A percentile compares a stretch with the other conserved stretches of the same genome.
These are phyloP conservation scores for Ogataea kodamae DNA, from an alignment of 805 yeast species.

Conservation along the genomic window DNA sequence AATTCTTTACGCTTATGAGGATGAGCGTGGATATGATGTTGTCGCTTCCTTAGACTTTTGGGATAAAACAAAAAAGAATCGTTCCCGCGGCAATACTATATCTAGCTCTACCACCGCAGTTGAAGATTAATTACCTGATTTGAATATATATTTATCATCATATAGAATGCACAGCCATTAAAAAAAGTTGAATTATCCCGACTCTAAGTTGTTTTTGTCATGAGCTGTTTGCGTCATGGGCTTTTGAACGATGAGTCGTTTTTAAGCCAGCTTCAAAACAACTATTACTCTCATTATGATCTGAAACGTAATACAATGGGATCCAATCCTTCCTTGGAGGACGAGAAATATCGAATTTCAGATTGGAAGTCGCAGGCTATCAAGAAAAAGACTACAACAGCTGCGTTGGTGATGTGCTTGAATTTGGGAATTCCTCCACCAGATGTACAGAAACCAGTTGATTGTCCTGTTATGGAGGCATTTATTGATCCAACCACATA, in stretches of 20 bases:
- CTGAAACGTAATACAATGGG: conserved; percentile 90
- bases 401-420: conserved; percentile 85
- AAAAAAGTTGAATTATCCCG: conserved; percentile 1
- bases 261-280: conserved; percentile 29
- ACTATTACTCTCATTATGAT: conserved; percentile 60
- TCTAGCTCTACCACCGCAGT: conserved; percentile 2
- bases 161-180: conserved; percentile 8
- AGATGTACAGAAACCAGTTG: conserved; percentile 87
- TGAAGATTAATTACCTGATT: conserved; percentile 1
- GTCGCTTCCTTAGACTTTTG: conserved; percentile 92
- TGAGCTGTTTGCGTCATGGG: conserved; percentile 30
- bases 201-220: conserved; percentile 3
- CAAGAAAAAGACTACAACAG: conserved; percentile 88
- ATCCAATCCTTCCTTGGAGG: conserved; percentile 68
- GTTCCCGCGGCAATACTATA: conserved; percentile 16
- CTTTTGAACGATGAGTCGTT: conserved; percentile 31
- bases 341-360: conserved; percentile 62
- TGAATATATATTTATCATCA: conserved; percentile 2
- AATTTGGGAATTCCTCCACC: conserved; percentile 98
- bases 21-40: conserved; percentile 85
- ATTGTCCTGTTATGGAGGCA: conserved; percentile 87
- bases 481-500: conserved; percentile 87
- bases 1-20: conserved; percentile 87
- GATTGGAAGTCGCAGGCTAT: conserved; percentile 94
- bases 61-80: conserved; percentile 41